Conservation (phyloP, 768 basidiomycete genomes). For the Hirschioporus abietinus region DNA sequence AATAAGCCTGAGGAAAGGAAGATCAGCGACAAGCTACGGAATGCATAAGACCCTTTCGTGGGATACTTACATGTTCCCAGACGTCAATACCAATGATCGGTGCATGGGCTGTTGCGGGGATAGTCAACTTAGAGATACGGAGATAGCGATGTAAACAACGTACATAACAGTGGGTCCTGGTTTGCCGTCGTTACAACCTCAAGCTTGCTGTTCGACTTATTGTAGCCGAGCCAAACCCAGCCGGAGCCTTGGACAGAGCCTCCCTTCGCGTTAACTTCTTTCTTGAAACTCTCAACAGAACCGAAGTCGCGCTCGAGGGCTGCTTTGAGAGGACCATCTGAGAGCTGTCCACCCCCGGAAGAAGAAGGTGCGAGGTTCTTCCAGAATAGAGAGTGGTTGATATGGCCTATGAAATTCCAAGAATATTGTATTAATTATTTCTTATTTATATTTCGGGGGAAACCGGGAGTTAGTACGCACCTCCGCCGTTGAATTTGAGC, state of each 20-base stretch:
- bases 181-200: conserved; percentile 93
- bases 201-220: conserved; percentile 59
- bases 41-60: not conserved
- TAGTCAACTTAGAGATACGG: not conserved
- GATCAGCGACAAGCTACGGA: not conserved
- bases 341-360: conserved; percentile 58
- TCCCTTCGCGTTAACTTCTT: conserved; percentile 78
- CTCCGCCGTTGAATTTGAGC: conserved; percentile 97
- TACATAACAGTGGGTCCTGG: conserved; percentile 85
- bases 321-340: conserved; percentile 63
- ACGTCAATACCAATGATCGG: conserved; percentile 96
- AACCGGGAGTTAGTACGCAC: conserved; percentile 28
- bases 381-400: conserved; percentile 98
- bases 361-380: conserved; percentile 82
- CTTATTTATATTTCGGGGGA: not conserved
- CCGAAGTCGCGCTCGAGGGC: conserved; percentile 82
- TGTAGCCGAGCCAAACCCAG: conserved; percentile 96
- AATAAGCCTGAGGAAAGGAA: conserved; percentile 51
- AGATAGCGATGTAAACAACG: conserved; percentile 16
- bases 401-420: conserved; percentile 52
- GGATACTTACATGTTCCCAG: conserved; percentile 79
- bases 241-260: conserved; percentile 95
- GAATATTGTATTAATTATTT: not conserved
- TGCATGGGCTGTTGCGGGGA: conserved; percentile 51
- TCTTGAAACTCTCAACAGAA: conserved; percentile 81